Percentiles rank a stretch among this genome's conserved stretches.
phyloP scores from a whole-genome alignment of 225 moss, liverwort and hornwort genomes.

The Polytrichum formosum region DNA sequence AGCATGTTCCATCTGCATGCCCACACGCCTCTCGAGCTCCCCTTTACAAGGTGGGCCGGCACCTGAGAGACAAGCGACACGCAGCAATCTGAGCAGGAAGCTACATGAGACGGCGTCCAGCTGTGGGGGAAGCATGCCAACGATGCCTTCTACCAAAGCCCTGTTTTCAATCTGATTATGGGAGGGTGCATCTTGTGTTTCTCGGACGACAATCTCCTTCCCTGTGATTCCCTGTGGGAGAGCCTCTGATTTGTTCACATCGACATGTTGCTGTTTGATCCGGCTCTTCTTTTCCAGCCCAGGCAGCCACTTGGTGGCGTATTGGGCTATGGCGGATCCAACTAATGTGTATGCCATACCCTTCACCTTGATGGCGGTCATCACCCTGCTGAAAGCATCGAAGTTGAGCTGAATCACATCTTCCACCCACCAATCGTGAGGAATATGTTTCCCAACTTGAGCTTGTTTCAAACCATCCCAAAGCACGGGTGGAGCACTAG shows the following conservation, averaged over 20 bases:
- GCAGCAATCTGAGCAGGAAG: conserved; percentile 71
- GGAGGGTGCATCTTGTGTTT: not conserved
- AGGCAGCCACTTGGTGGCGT: conserved; percentile 68
- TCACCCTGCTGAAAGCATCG: conserved; percentile 59
- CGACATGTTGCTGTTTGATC: not conserved
- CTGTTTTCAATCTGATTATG: conserved; percentile 10
- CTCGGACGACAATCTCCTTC: conserved; percentile 4
- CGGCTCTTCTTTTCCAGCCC: conserved; percentile 29
- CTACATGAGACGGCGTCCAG: conserved; percentile 49
- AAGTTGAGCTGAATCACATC: conserved; percentile 58
- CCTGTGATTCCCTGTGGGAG: not conserved
- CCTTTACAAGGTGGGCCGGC: conserved; percentile 39
- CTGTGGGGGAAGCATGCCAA: conserved; percentile 55
- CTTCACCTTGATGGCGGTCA: conserved; percentile 53
- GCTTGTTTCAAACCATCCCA: conserved; percentile 13
- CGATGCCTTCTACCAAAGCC: conserved; percentile 56
- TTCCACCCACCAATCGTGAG: conserved; percentile 76
- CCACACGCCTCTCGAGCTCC: conserved; percentile 69
- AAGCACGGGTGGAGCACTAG: conserved; percentile 22
- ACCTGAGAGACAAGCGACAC: conserved; percentile 58
- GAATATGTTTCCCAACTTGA: conserved; percentile 23
- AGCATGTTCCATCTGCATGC: conserved; percentile 69
- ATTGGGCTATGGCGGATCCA: conserved; percentile 61
- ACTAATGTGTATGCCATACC: conserved; percentile 56
- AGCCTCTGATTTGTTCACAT: not conserved